phyloP scores from a whole-genome alignment of 768 basidiomycete species.

The Sarcomyxa edulis region DNA sequence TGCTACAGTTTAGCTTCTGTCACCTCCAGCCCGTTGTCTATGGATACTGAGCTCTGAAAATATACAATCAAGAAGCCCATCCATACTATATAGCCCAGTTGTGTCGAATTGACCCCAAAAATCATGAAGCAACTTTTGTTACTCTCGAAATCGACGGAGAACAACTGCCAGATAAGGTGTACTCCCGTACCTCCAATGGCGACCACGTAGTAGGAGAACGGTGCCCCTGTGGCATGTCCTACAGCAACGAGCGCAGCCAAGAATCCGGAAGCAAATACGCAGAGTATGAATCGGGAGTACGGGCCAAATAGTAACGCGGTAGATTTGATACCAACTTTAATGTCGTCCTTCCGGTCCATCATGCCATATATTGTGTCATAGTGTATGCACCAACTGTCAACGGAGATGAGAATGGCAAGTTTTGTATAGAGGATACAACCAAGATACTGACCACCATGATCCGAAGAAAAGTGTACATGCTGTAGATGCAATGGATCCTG shows the following conservation, averaged over 20 bases:
- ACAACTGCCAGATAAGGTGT: slow-evolving; percentile 14
- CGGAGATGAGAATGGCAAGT: too few species aligned
- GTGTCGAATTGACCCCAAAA: too few species aligned
- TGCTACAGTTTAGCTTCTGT: too few species aligned
- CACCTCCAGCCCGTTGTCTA: too few species aligned
- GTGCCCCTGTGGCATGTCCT: slow-evolving; percentile 20
- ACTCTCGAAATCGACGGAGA: slow-evolving; percentile 10
- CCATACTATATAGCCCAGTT: too few species aligned
- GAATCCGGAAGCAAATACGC: slow-evolving; percentile 27
- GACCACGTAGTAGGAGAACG: slow-evolving; percentile 11
- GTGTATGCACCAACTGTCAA: too few species aligned
- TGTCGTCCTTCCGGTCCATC: slow-evolving; percentile 52
- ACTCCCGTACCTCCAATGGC: slow-evolving; percentile 11
- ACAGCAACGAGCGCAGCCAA: slow-evolving; percentile 18
- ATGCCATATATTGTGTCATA: slow-evolving; percentile 60
- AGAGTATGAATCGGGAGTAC: slow-evolving; percentile 36
- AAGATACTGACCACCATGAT: slow-evolving; percentile 5
- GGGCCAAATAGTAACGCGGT: slow-evolving; percentile 54
- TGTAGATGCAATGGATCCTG: slow-evolving; percentile 8
- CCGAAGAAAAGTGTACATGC: slow-evolving; percentile 7
- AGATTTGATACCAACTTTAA: slow-evolving; percentile 53
- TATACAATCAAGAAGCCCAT: too few species aligned
- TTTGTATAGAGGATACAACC: slow-evolving; percentile 3
- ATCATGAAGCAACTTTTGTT: slow-evolving; percentile 2
- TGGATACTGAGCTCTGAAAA: too few species aligned